Percentiles rank a stretch among this genome's conserved stretches.
These are phyloP conservation scores for Imleria badia DNA, from an alignment of 768 basidiomycete species.

Conservation along the genomic window DNA sequence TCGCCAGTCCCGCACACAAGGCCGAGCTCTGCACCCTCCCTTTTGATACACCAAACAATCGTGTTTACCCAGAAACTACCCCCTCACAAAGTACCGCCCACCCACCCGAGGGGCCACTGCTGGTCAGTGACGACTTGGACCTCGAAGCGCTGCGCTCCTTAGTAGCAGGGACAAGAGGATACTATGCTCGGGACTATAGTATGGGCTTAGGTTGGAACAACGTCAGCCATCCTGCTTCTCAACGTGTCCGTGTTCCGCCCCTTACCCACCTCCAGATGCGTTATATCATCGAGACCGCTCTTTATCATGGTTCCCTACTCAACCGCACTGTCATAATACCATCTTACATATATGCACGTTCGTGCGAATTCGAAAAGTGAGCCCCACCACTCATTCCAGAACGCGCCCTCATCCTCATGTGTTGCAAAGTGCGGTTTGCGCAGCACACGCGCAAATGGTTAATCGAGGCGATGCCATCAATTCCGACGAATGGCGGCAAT, in stretches of 20 bases:
- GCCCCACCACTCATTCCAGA: background rate
- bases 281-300: constrained; percentile 47
- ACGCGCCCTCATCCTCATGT: background rate
- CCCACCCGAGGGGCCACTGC: constrained; percentile 6
- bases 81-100: background rate
- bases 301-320: constrained; percentile 43
- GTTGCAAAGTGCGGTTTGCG: constrained; percentile 33
- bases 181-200: constrained; percentile 44
- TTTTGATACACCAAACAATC: constrained; percentile 3
- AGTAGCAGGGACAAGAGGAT: constrained; percentile 41
- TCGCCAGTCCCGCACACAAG: constrained; percentile 15
- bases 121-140: constrained; percentile 24
- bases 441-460: constrained; percentile 43
- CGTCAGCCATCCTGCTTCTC: constrained; percentile 25
- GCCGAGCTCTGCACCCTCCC: constrained; percentile 22
- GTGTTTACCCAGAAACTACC: background rate
- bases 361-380: constrained; percentile 37
- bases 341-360: constrained; percentile 46
- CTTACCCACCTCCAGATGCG: constrained; percentile 36
- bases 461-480: constrained; percentile 45
- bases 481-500: constrained; percentile 41
- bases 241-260: background rate
- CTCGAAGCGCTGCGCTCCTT: constrained; percentile 34
- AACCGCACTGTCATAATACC: constrained; percentile 46
- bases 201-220: constrained; percentile 50